Conservation (phyloP, 352 stramenopile genomes). For the Pythium oligandrum region DNA sequence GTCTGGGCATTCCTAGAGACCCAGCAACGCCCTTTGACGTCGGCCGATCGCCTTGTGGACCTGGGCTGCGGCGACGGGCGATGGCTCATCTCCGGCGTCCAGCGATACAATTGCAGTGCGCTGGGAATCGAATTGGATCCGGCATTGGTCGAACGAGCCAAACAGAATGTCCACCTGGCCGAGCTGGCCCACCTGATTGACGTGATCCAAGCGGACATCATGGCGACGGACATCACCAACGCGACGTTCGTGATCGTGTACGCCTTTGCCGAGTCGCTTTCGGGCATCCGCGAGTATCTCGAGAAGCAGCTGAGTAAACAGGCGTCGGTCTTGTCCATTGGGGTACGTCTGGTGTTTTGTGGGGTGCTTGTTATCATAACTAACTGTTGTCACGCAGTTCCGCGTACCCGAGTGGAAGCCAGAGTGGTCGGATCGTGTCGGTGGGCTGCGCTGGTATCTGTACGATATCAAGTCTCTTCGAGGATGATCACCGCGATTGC, state of each 20-base stretch:
- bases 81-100: constrained; percentile 66
- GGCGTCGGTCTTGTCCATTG: constrained; percentile 70
- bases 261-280: constrained; percentile 74
- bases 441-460: constrained; percentile 68
- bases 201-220: constrained; percentile 54
- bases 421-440: constrained; percentile 38
- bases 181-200: constrained; percentile 35
- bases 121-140: constrained; percentile 70
- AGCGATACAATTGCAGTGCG: constrained; percentile 51
- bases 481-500: constrained; percentile 5
- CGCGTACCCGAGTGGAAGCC: constrained; percentile 67
- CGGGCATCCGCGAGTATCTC: constrained; percentile 51
- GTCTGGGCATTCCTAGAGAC: constrained; percentile 52
- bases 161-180: constrained; percentile 13
- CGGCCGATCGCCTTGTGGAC: constrained; percentile 66
- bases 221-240: constrained; percentile 37
- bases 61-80: constrained; percentile 77
- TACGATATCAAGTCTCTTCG: constrained; percentile 24
- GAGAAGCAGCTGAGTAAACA: constrained; percentile 24
- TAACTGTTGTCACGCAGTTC: constrained; percentile 33
- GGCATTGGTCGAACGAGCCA: constrained; percentile 37
- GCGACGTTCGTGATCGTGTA: constrained; percentile 80
- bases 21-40: constrained; percentile 12
- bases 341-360: constrained; percentile 29
- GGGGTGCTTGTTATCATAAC: too few species aligned